These are phyloP conservation scores for Melaleuca alternifolia DNA, from an alignment of 345 rosid genomes.

Conservation along the genomic window DNA sequence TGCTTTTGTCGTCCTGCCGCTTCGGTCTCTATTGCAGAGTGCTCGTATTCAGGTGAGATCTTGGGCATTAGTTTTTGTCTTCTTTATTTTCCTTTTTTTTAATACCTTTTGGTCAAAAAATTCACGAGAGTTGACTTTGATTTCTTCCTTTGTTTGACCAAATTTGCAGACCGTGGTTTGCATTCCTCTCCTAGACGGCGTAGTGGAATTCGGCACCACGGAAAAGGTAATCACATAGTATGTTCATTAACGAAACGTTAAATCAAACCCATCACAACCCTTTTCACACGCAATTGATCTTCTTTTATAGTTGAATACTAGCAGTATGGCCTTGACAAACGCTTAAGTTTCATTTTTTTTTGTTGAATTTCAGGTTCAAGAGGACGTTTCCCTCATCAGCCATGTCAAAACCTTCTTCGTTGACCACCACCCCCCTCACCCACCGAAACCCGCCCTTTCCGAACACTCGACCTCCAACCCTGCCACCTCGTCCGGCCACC, in stretches of 20 bases:
- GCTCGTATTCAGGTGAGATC: constrained; percentile 55
- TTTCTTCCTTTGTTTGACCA: not conserved
- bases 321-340: not conserved
- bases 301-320: not conserved
- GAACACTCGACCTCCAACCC: constrained; percentile 77
- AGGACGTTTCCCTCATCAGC: constrained; percentile 41
- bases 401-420: constrained; percentile 54
- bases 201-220: constrained; percentile 75
- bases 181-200: constrained; percentile 84
- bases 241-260: not conserved
- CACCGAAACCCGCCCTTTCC: constrained; percentile 65
- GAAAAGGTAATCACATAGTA: constrained; percentile 37
- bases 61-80: not conserved
- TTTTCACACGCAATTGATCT: not conserved
- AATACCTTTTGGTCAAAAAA: not conserved
- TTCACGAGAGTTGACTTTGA: not conserved
- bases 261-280: not conserved
- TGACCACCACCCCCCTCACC: constrained; percentile 28
- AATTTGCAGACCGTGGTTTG: constrained; percentile 76
- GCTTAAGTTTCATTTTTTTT: not conserved
- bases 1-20: not conserved
- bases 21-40: constrained; percentile 23
- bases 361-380: constrained; percentile 31
- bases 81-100: not conserved
- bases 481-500: constrained; percentile 37